Conservation (phyloP, 2,329 filamentous ascomycete genomes). For the Calonectria multiphialidica region DNA sequence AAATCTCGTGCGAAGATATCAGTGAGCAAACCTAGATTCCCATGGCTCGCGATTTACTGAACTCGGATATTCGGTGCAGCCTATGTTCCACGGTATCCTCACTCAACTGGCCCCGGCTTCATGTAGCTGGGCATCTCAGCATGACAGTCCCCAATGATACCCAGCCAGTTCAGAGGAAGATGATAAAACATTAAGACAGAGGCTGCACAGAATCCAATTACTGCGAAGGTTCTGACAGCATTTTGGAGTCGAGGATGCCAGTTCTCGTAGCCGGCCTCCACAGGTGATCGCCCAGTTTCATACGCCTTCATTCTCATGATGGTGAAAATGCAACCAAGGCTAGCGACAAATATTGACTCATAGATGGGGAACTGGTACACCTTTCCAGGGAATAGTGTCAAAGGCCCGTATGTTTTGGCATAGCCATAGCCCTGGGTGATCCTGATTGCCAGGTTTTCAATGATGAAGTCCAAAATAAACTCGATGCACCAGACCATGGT, state of each 20-base stretch:
- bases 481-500: slow-evolving; percentile 17
- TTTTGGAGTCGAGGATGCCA: slow-evolving; percentile 4
- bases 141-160: slow-evolving; percentile 3
- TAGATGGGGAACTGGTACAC: slow-evolving; percentile 11
- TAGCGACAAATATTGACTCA: slow-evolving; percentile 3
- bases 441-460: slow-evolving; percentile 10
- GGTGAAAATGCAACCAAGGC: slow-evolving; percentile 1
- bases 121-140: slow-evolving; percentile 13
- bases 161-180: slow-evolving; percentile 8
- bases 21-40: too few relatives aligned
- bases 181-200: slow-evolving; percentile 8
- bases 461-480: slow-evolving; percentile 9
- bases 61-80: too few relatives aligned
- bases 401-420: slow-evolving; percentile 12
- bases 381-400: neutral
- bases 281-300: slow-evolving; percentile 7
- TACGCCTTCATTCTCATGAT: slow-evolving; percentile 11
- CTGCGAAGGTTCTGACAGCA: slow-evolving; percentile 4
- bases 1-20: too few relatives aligned
- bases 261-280: slow-evolving; percentile 5
- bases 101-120: slow-evolving; percentile 5
- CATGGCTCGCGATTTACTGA: too few relatives aligned
- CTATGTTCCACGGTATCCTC: neutral
- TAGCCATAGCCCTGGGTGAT: slow-evolving; percentile 11
- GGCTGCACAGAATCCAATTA: slow-evolving; percentile 3